Evolutionary conservation across 345 rosid species (phyloP), one percentile per base, ranked within the genome.

Genomic region (Geranium brycei): DNA sequence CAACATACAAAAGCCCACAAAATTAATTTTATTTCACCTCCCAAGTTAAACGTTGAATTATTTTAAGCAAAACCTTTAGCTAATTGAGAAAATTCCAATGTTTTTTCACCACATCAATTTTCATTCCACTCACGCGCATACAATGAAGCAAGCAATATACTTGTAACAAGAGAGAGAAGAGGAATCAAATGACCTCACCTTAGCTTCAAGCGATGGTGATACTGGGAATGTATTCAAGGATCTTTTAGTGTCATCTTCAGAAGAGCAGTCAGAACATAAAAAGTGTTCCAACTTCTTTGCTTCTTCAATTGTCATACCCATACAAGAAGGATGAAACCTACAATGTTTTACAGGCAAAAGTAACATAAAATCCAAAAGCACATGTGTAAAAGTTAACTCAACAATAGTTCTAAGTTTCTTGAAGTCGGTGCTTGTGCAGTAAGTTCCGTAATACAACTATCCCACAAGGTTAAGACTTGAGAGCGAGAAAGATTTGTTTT

Each of bases 321-420:
- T 83, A 68, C 96, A 88, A 55, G 88, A 81, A 56, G 96, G 96
- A 79, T 88, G 96, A 68, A 81, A 88, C 96, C 96, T 88, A 75
- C 53, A 78, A 51, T 18, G 69, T 66, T 68, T 51, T 16, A 62
- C 14, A 23, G 14, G 19, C 62, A 64, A 75, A 19, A 31, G 61
- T 58, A 56, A 51, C 47, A 23, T 56, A 66, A 57, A 35, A 17
- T 59, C 17, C 31, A 57, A 14, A n/a, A 5, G 19, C 19, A 57
- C 4, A 57, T 4, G n/a, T 8, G 18, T 57, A 18, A 3, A 57
- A 12, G 19, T 0, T 0, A 8, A 47, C 11, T 47, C 53, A 47
- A 47, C 53, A 47, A 47, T 47, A 47, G 6, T 38, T 38, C 47
- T 5, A 38, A 4, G 47, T 10, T 38, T 38, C 47, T 38, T 38